phyloP scores from a whole-genome alignment of 306 rosid genomes.

The Prunus padus region DNA sequence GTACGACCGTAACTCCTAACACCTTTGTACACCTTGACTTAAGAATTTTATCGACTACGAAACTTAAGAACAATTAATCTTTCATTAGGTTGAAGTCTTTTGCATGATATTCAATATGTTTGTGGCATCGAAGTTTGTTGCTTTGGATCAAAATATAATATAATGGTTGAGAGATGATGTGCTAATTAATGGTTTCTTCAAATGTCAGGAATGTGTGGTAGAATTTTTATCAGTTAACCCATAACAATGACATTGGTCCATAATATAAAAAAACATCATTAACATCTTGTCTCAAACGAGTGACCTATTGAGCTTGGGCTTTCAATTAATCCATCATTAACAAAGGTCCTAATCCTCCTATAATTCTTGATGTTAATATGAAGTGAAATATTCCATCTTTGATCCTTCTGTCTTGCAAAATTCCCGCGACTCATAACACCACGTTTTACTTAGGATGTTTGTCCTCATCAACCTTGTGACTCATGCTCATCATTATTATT shows the following conservation, averaged over 20 bases:
- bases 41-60: too few species aligned
- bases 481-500: neutral
- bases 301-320: neutral
- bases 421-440: neutral
- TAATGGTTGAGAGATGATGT: neutral
- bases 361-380: neutral
- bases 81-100: neutral
- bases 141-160: neutral
- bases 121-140: neutral
- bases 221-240: neutral
- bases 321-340: neutral
- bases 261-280: too few species aligned
- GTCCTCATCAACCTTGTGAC: conserved; percentile 16
- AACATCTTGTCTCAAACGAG: neutral
- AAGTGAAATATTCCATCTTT: too few species aligned
- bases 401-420: too few species aligned
- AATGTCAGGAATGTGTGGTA: neutral
- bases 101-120: neutral
- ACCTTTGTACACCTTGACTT: too few species aligned
- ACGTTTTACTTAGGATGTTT: neutral
- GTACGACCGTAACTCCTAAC: too few species aligned
- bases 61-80: neutral
- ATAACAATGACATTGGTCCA: neutral
- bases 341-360: neutral
- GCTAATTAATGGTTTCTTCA: conserved; percentile 2